phyloP scores from a whole-genome alignment of 768 basidiomycete species.

The Ramaria sp. region DNA sequence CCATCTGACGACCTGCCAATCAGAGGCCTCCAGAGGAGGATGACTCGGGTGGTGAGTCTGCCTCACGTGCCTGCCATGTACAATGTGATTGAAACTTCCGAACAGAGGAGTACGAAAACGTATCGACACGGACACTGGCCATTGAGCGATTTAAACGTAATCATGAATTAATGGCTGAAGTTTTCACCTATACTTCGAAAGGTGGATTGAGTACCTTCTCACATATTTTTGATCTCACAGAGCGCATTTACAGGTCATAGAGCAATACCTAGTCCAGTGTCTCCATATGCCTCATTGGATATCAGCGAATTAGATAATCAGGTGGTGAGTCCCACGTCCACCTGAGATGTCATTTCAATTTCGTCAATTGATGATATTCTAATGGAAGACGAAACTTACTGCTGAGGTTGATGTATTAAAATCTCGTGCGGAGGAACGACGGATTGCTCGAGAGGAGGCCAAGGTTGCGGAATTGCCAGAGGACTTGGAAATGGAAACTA shows the following conservation, averaged over 20 bases:
- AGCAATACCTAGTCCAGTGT: conserved; percentile 25
- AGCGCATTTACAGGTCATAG: conserved; percentile 26
- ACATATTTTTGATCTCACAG: background rate
- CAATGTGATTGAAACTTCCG: background rate
- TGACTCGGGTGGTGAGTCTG: conserved; percentile 48
- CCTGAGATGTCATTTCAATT: background rate
- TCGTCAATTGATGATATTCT: background rate
- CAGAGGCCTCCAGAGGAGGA: conserved; percentile 37
- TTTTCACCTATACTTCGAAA: conserved; percentile 65
- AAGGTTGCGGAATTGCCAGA: background rate
- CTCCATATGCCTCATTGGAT: conserved; percentile 53
- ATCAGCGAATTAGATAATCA: conserved; percentile 46
- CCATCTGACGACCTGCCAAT: too few species aligned
- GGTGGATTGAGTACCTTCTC: conserved; percentile 26
- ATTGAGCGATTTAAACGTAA: conserved; percentile 66
- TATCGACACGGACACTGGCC: conserved; percentile 65
- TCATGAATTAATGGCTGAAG: conserved; percentile 77
- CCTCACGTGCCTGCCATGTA: background rate
- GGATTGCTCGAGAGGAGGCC: conserved; percentile 20
- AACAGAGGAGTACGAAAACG: conserved; percentile 54
- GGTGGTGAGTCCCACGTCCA: conserved; percentile 29
- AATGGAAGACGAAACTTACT: conserved; percentile 40
- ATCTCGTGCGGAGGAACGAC: conserved; percentile 36
- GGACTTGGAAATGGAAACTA: background rate
- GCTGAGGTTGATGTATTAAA: conserved; percentile 49